Evolutionary conservation across 2,329 filamentous ascomycete species (phyloP).

Genomic region (Aspergillus calidoustus): DNA sequence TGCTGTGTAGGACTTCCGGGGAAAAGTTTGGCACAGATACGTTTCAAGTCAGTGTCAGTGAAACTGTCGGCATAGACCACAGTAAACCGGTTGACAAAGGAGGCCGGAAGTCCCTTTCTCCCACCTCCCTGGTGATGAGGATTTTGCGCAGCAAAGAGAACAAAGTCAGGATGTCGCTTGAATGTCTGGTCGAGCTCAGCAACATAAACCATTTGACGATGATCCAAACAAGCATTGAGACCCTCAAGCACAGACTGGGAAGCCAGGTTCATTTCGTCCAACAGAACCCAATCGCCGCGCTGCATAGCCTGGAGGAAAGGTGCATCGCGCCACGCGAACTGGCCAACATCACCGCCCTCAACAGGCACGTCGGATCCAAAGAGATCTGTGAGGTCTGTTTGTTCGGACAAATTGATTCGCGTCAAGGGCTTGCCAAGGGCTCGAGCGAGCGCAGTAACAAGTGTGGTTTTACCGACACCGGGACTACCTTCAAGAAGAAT

Average conservation of each 20-base stretch:
- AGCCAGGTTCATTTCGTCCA: constrained; percentile 98
- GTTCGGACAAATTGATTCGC: constrained; percentile 95
- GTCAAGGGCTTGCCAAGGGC: constrained; percentile 82
- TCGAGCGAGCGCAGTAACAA: constrained; percentile 82
- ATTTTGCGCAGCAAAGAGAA: constrained; percentile 96
- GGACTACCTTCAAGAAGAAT: constrained; percentile 95
- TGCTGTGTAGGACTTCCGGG: constrained; percentile 63
- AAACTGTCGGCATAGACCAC: constrained; percentile 97
- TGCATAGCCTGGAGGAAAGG: constrained; percentile 98
- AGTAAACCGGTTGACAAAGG: constrained; percentile 97
- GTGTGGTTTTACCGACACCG: constrained; percentile 96
- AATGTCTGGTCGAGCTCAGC: constrained; percentile 95
- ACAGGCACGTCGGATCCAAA: constrained; percentile 96
- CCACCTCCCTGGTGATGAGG: constrained; percentile 97
- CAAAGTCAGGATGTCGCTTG: constrained; percentile 83
- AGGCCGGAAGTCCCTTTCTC: constrained; percentile 89
- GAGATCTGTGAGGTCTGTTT: constrained; percentile 95
- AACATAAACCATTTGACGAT: constrained; percentile 93
- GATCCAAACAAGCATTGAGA: constrained; percentile 93
- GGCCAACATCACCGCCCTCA: constrained; percentile 86
- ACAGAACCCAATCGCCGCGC: constrained; percentile 90
- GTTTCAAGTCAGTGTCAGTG: constrained; percentile 74
- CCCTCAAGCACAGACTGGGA: constrained; percentile 97
- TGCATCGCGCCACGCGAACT: constrained; percentile 94
- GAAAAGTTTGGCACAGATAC: constrained; percentile 81